phyloP scores from a whole-genome alignment of 257 asterid species.

The Salvia splendens region DNA sequence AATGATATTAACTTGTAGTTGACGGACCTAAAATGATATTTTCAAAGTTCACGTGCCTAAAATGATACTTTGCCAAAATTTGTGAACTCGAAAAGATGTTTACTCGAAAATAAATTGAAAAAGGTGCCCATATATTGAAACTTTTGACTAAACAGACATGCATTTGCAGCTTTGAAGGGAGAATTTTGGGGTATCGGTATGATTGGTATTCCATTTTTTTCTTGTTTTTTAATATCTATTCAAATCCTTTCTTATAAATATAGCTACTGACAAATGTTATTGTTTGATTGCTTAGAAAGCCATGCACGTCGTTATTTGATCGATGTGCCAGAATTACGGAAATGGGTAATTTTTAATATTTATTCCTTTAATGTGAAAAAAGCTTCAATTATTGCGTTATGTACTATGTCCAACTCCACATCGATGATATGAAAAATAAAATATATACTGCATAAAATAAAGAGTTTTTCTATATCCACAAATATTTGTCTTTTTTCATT shows the following conservation, averaged over 20 bases:
- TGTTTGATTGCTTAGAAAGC: constrained; percentile 6
- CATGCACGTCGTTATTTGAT: constrained; percentile 3
- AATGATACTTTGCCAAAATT: too few relatives aligned
- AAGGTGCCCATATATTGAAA: constrained; percentile 39
- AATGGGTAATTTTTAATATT: too few relatives aligned
- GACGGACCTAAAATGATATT: too few relatives aligned
- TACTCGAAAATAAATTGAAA: not conserved
- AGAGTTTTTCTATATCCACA: too few relatives aligned
- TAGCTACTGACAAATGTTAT: not conserved
- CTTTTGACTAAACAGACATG: constrained; percentile 54
- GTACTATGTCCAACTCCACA: not conserved
- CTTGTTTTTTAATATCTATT: not conserved
- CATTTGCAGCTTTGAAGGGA: constrained; percentile 37
- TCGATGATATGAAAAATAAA: not conserved
- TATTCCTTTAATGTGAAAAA: not conserved
- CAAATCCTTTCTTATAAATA: not conserved
- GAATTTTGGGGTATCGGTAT: constrained; percentile 36
- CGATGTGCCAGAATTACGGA: not conserved
- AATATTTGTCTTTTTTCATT: not conserved
- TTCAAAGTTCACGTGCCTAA: too few relatives aligned
- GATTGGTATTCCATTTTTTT: constrained; percentile 4
- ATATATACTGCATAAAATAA: not conserved
- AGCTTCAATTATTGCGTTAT: not conserved
- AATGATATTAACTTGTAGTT: too few relatives aligned
- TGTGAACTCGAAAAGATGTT: too few relatives aligned